Evolutionary conservation across 2,329 filamentous ascomycete genomes (phyloP).

Genomic region (Monosporascus sp.): DNA sequence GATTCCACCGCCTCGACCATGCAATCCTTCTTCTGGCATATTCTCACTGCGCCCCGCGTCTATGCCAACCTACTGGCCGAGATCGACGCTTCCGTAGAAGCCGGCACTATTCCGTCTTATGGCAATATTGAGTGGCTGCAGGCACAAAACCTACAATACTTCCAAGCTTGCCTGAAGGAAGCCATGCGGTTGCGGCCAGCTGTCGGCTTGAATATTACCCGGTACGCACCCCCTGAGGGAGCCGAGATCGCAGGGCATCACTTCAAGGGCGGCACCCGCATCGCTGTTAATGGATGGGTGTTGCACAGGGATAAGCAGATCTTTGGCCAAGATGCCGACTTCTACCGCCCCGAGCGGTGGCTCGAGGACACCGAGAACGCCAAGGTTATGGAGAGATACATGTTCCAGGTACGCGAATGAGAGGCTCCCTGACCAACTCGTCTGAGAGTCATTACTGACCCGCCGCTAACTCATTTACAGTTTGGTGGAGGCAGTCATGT

Average conservation of each 20-base stretch:
- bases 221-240: conserved; percentile 45
- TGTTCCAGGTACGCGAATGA: conserved; percentile 43
- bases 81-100: conserved; percentile 36
- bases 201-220: conserved; percentile 50
- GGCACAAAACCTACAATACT: conserved; percentile 45
- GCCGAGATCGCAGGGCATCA: conserved; percentile 45
- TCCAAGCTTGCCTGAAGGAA: conserved; percentile 54
- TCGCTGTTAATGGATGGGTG: conserved; percentile 53
- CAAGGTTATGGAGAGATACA: conserved; percentile 47
- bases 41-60: conserved; percentile 39
- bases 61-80: conserved; percentile 37
- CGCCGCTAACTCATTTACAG: conserved; percentile 19
- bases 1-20: conserved; percentile 57
- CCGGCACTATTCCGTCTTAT: conserved; percentile 28
- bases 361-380: conserved; percentile 39
- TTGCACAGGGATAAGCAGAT: conserved; percentile 42
- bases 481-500: conserved; percentile 52
- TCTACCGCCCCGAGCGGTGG: conserved; percentile 52
- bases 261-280: conserved; percentile 46
- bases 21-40: conserved; percentile 51
- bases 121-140: conserved; percentile 45
- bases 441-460: neutral
- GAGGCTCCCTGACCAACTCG: too few relatives aligned
- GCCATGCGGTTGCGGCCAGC: conserved; percentile 52
- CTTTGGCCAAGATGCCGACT: conserved; percentile 48